Percentiles rank a stretch among this genome's conserved stretches.
Evolutionary conservation across 306 rosid species (phyloP).

Genomic region (Cucurbita argyrosperma): DNA sequence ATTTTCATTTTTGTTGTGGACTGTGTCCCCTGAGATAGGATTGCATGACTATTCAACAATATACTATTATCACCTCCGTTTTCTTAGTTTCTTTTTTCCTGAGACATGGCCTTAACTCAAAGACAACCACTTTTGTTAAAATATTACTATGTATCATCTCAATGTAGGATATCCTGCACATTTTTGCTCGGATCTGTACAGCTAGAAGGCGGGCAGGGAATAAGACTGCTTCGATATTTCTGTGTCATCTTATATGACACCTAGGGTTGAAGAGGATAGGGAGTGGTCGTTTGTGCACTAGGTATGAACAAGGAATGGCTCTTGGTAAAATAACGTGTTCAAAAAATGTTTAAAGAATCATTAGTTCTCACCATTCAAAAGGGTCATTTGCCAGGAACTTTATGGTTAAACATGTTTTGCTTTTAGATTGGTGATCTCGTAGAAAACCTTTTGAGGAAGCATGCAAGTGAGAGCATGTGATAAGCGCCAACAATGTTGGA

Average conservation of each 20-base stretch:
- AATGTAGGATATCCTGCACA: background rate
- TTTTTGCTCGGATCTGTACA: background rate
- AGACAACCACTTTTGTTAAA: background rate
- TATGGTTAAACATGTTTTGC: background rate
- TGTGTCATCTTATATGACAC: background rate
- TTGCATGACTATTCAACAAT: background rate
- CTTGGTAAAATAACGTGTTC: background rate
- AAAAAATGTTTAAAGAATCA: background rate
- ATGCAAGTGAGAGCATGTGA: too few relatives aligned
- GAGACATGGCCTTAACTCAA: background rate
- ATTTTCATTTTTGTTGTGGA: background rate
- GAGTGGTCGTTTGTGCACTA: background rate
- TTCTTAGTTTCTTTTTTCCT: background rate
- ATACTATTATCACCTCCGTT: background rate
- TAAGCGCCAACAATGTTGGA: too few relatives aligned
- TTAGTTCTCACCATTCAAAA: background rate
- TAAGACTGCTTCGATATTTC: background rate
- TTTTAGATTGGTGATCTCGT: background rate
- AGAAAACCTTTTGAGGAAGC: background rate
- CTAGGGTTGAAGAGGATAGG: background rate
- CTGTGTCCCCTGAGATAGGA: background rate
- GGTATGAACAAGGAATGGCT: background rate
- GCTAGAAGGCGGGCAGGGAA: background rate
- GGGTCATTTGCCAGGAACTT: background rate
- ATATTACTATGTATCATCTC: background rate